A percentile compares a stretch with the other conserved stretches of the same genome.
phyloP scores from a whole-genome alignment of 306 rosid genomes.

The Begonia peltatifolia region DNA sequence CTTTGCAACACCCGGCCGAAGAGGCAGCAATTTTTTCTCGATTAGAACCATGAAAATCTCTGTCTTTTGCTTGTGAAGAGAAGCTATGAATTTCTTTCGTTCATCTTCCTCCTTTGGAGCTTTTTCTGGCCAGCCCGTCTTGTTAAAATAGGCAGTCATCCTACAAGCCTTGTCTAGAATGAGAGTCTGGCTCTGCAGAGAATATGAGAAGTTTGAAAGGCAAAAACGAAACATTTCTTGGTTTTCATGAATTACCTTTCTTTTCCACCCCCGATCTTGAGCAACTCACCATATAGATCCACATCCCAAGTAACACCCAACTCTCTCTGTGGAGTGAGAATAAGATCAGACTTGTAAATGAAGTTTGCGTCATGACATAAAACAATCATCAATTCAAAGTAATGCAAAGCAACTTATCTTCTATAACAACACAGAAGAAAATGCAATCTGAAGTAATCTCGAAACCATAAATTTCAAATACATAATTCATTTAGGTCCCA shows the following conservation, averaged over 20 bases:
- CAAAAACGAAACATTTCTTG: not conserved
- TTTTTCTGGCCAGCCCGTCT: slow-evolving; percentile 85
- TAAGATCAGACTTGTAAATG: not conserved
- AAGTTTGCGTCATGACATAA: not conserved
- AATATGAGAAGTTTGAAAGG: not conserved
- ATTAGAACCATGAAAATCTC: slow-evolving; percentile 85
- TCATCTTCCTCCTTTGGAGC: slow-evolving; percentile 62
- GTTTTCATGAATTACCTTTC: slow-evolving; percentile 42
- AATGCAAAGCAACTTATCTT: not conserved
- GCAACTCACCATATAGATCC: slow-evolving; percentile 85
- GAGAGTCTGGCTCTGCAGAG: not conserved
- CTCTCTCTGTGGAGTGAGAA: slow-evolving; percentile 41
- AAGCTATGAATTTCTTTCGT: slow-evolving; percentile 73
- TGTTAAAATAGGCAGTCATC: slow-evolving; percentile 91
- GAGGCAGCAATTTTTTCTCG: slow-evolving; percentile 88
- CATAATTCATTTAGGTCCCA: not conserved
- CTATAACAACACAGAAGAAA: no score
- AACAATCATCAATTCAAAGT: not conserved
- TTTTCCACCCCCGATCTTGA: slow-evolving; percentile 98
- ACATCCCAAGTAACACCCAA: slow-evolving; percentile 91
- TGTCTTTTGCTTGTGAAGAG: slow-evolving; percentile 90
- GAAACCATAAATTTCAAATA: no score
- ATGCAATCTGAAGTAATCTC: no score
- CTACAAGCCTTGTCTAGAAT: slow-evolving; percentile 14
- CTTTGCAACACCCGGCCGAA: slow-evolving; percentile 97